A percentile compares a stretch with the other conserved stretches of the same genome.
Evolutionary conservation across 2,329 filamentous ascomycete species (phyloP).

Genomic region (Dactylella cylindrospora): DNA sequence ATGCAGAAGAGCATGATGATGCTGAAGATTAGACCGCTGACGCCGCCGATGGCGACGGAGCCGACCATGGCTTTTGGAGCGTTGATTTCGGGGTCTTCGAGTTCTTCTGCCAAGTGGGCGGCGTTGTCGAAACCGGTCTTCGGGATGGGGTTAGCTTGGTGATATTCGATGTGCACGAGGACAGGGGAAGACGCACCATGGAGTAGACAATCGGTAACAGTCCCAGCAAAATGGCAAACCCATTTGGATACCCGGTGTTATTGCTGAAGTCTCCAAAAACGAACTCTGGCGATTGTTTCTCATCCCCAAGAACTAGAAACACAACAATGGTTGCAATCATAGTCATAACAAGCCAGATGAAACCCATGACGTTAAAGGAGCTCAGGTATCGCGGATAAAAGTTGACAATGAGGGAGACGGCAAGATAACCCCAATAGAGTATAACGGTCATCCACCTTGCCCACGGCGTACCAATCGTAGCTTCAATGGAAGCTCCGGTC

Average conservation of each 20-base stretch:
- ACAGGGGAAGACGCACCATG: constrained; percentile 18
- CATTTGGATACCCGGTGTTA: constrained; percentile 39
- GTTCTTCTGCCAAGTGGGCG: constrained; percentile 41
- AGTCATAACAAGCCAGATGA: constrained; percentile 34
- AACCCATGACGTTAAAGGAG: constrained; percentile 35
- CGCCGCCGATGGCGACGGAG: constrained; percentile 34
- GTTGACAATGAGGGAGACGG: constrained; percentile 35
- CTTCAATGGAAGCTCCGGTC: constrained; percentile 34
- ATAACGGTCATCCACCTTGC: constrained; percentile 42
- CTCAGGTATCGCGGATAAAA: constrained; percentile 41
- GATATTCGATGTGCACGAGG: background rate
- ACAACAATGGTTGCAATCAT: constrained; percentile 30
- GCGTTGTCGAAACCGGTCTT: constrained; percentile 42
- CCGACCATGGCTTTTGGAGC: constrained; percentile 42
- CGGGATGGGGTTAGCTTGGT: background rate
- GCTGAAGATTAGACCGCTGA: constrained; percentile 39
- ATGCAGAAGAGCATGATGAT: constrained; percentile 43
- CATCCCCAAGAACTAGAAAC: constrained; percentile 37
- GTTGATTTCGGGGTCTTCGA: constrained; percentile 42
- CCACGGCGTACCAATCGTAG: constrained; percentile 25
- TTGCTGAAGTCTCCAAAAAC: constrained; percentile 39
- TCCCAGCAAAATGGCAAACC: constrained; percentile 18
- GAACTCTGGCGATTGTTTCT: constrained; percentile 33
- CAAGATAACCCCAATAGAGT: constrained; percentile 39
- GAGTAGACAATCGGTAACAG: constrained; percentile 42